Base-by-base conservation (phyloP, 2,329 filamentous ascomycete species). In the Pseudomassariella vexata region DNA sequence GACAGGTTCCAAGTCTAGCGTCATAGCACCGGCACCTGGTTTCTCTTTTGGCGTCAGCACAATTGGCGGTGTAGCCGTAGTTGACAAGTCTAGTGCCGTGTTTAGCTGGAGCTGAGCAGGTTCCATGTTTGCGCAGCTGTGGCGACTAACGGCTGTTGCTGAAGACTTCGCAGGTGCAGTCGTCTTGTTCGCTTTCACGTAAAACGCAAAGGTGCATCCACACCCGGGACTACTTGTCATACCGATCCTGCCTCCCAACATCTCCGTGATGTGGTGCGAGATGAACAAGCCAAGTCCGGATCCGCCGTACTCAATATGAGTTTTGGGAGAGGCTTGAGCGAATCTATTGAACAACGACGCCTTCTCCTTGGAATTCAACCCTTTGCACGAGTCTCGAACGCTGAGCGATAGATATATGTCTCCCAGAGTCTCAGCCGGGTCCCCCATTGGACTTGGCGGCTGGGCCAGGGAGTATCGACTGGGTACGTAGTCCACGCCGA, bases 251-350 rank as follows among this genome's bases (percentile, higher is more conserved):
- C 85, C 85, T 14, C 84, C 83, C 52, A 89, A 84, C 9, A 90
- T 63, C 50, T 90, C 85, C 0, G 83, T 85, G n/a, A 92, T 66
- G 34, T 85, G 76, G 16, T 83, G 72, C 22, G 79, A 85, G 42
- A 90, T 89, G 54, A 88, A 90, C 0, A 90, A 64, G 0, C 85
- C 85, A 1, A 92, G 67, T 0, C 85, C 85, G 0, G 79, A 85
- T 1, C 85, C 85, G 15, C 85, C 85, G 42, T 90, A 88, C 44
- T 85, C 77, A 11, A 86, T 77, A 42, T 87, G 83, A 1, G 83
- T 88, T 30, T 76, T 75, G 2, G 82, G 80, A 15, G 76, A 85
- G 1, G 83, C 82, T 56, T 90, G 85, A 6, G 81, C 79, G 53
- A 92, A 92, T 15, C 83, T 74, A 44, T 86, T 76, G 56, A 90